Percentiles rank a stretch among this genome's conserved stretches.
Evolutionary conservation across 495 filamentous ascomycete species (phyloP).

Genomic region (Friedmanniomyces simplex): DNA sequence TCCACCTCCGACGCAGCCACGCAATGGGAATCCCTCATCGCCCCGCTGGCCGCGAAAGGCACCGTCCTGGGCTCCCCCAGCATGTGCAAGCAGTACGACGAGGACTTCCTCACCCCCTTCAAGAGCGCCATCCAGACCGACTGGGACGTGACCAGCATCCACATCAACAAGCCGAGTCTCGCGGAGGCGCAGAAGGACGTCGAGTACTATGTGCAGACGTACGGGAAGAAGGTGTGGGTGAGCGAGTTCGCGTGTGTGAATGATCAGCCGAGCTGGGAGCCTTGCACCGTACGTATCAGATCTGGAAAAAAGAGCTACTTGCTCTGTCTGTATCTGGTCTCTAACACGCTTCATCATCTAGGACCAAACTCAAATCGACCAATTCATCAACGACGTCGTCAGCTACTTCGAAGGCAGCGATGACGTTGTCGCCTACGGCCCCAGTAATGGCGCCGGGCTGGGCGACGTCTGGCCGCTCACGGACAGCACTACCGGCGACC

Average conservation of each 20-base stretch:
- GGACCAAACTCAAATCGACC: constrained; percentile 16
- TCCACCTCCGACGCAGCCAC: constrained; percentile 14
- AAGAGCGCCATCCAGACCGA: not conserved
- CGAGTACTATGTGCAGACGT: constrained; percentile 23
- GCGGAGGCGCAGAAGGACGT: constrained; percentile 20
- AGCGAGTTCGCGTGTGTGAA: constrained; percentile 26
- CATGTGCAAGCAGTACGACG: constrained; percentile 24
- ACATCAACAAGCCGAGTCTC: constrained; percentile 24
- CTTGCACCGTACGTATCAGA: constrained; percentile 11
- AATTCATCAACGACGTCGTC: constrained; percentile 22
- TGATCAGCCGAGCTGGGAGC: constrained; percentile 11
- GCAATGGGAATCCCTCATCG: constrained; percentile 21
- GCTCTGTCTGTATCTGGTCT: not conserved
- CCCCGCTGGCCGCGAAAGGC: constrained; percentile 11
- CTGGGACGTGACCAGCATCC: constrained; percentile 26
- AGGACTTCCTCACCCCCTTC: constrained; percentile 25
- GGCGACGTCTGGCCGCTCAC: constrained; percentile 23
- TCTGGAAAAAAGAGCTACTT: too few relatives aligned
- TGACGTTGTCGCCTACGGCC: constrained; percentile 24
- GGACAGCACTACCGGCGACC: constrained; percentile 10
- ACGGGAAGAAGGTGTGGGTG: constrained; percentile 26
- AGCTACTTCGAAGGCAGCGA: constrained; percentile 18
- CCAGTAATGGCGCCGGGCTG: constrained; percentile 22
- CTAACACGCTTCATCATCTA: not conserved
- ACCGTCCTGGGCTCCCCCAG: constrained; percentile 22